Conservation (phyloP, 305 asterid species). For the Petunia hybrid region DNA sequence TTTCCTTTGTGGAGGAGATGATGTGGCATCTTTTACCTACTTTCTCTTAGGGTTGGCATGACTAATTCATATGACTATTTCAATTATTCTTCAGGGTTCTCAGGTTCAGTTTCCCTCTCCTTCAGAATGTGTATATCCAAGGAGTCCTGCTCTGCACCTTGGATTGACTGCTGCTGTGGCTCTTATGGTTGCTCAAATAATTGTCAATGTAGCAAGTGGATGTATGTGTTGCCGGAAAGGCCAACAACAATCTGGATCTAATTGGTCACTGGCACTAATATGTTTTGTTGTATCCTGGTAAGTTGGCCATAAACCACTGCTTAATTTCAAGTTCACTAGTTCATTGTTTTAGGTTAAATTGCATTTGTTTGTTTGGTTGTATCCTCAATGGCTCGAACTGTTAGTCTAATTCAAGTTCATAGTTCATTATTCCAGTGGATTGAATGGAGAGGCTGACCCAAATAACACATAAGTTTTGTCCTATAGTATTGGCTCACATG, state of each 20-base stretch:
- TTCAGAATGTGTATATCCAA: conserved; percentile 74
- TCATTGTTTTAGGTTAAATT: not conserved
- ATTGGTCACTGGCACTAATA: conserved; percentile 67
- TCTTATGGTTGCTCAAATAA: conserved; percentile 75
- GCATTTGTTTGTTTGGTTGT: conserved; percentile 7
- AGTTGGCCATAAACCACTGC: conserved; percentile 27
- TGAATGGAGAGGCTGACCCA: conserved; percentile 22
- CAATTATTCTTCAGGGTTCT: conserved; percentile 53
- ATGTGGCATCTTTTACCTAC: not conserved
- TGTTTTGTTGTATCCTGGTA: conserved; percentile 89
- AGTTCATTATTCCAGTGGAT: conserved; percentile 1
- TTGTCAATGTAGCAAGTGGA: conserved; percentile 72
- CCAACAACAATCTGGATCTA: conserved; percentile 61
- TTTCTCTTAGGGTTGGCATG: not conserved
- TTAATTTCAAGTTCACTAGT: not conserved
- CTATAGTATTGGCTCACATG: conserved; percentile 13
- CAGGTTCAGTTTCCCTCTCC: conserved; percentile 68
- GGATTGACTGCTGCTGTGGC: conserved; percentile 72
- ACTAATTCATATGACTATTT: conserved; percentile 20
- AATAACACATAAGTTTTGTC: not conserved
- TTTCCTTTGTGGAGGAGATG: no score
- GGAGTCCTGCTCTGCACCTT: conserved; percentile 80
- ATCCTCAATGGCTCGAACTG: not conserved
- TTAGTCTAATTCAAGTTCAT: conserved; percentile 5
- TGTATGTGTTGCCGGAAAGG: conserved; percentile 77